A percentile compares a stretch with the other conserved stretches of the same genome.
Evolutionary conservation across 352 stramenopile species (phyloP).

Genomic region (Pythium pyrilobum): DNA sequence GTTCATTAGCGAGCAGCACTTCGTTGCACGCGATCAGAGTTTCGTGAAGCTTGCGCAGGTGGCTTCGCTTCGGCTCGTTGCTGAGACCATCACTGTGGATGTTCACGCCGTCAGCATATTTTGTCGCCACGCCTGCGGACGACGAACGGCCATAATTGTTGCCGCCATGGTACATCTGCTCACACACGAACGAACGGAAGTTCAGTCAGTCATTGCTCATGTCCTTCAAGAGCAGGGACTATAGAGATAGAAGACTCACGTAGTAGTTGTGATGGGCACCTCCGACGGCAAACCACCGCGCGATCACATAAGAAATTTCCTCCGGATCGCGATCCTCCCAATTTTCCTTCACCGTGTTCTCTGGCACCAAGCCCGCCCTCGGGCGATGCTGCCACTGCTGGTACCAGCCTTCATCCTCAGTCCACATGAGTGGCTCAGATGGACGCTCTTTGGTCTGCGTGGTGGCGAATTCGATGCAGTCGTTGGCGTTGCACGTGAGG

Average conservation of each 20-base stretch:
- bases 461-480: slow-evolving; percentile 57
- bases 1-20: slow-evolving; percentile 37
- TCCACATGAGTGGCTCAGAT: slow-evolving; percentile 60
- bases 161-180: slow-evolving; percentile 69
- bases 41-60: slow-evolving; percentile 56
- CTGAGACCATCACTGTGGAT: slow-evolving; percentile 58
- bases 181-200: not conserved
- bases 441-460: slow-evolving; percentile 37
- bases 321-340: slow-evolving; percentile 42
- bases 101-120: slow-evolving; percentile 68
- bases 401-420: slow-evolving; percentile 73
- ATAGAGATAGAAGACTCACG: slow-evolving; percentile 23
- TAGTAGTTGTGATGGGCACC: slow-evolving; percentile 69
- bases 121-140: slow-evolving; percentile 60
- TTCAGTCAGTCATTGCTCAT: no score
- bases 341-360: slow-evolving; percentile 17
- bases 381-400: slow-evolving; percentile 45
- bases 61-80: slow-evolving; percentile 66
- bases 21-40: slow-evolving; percentile 53
- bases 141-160: slow-evolving; percentile 68
- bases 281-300: slow-evolving; percentile 63
- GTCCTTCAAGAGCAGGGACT: not conserved
- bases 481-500: slow-evolving; percentile 55
- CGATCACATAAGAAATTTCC: slow-evolving; percentile 54
- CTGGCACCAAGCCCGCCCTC: not conserved